Percentiles rank a stretch among this genome's conserved stretches.
phyloP scores from a whole-genome alignment of 2,329 filamentous ascomycete species.

The Rhytidhysteron rufulum region DNA sequence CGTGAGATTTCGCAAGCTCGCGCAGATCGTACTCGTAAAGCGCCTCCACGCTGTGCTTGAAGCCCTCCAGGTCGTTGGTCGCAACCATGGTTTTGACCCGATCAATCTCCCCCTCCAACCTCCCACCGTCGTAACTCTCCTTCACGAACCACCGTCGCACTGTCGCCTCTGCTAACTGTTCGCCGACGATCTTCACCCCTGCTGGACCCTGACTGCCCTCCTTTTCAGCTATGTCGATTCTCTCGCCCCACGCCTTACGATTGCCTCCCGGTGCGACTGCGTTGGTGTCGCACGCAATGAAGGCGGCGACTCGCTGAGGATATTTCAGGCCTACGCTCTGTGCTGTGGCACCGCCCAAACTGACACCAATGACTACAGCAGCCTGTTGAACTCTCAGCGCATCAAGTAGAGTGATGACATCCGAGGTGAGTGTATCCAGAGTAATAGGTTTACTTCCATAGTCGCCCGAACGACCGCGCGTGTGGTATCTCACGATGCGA shows the following conservation, averaged over 20 bases:
- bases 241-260: conserved; percentile 73
- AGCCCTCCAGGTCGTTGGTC: conserved; percentile 66
- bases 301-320: conserved; percentile 55
- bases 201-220: conserved; percentile 35
- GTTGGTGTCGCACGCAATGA: conserved; percentile 78
- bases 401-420: conserved; percentile 63
- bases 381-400: conserved; percentile 66
- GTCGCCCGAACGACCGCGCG: conserved; percentile 61
- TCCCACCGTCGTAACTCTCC: conserved; percentile 54
- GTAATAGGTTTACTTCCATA: conserved; percentile 42
- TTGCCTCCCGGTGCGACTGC: conserved; percentile 68
- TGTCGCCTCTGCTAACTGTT: conserved; percentile 64
- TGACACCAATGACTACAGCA: conserved; percentile 69
- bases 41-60: conserved; percentile 64
- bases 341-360: conserved; percentile 74
- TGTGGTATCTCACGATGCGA: conserved; percentile 72
- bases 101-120: conserved; percentile 47
- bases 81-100: conserved; percentile 67
- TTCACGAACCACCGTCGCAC: conserved; percentile 71
- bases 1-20: conserved; percentile 50
- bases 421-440: conserved; percentile 64
- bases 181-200: conserved; percentile 56
- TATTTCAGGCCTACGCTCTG: conserved; percentile 68
- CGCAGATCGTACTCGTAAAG: conserved; percentile 69
- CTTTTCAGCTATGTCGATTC: conserved; percentile 64